Evolutionary conservation across 1,139 yeast species (phyloP).

Genomic region (Debaryomyces sp.): DNA sequence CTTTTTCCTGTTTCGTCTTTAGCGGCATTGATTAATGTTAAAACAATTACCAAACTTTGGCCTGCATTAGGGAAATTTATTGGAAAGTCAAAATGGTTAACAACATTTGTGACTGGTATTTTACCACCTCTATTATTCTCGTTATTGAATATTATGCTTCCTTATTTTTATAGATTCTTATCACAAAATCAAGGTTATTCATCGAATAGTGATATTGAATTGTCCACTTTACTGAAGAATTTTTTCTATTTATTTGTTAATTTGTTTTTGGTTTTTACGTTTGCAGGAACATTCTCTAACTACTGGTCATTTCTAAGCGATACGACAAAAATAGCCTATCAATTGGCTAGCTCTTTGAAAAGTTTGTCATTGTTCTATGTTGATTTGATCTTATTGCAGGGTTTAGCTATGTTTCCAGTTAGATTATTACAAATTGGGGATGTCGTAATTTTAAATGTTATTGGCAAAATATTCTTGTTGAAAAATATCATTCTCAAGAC

Average conservation of each 20-base stretch:
- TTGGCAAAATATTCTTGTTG: conserved; percentile 64
- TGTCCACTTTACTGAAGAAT: conserved; percentile 73
- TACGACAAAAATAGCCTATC: conserved; percentile 73
- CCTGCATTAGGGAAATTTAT: conserved; percentile 67
- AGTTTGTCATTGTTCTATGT: conserved; percentile 73
- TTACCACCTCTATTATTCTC: conserved; percentile 78
- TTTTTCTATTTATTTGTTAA: conserved; percentile 79
- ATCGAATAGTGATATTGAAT: conserved; percentile 75
- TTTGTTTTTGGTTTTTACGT: conserved; percentile 74
- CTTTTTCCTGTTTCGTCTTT: conserved; percentile 73
- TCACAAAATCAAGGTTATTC: conserved; percentile 72
- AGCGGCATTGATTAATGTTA: conserved; percentile 71
- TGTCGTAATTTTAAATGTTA: conserved; percentile 45
- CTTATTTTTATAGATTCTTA: conserved; percentile 68
- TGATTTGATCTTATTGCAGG: conserved; percentile 73
- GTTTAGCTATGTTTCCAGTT: conserved; percentile 78
- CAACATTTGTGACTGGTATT: conserved; percentile 71
- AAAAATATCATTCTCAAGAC: conserved; percentile 50
- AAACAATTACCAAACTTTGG: conserved; percentile 73
- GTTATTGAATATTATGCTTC: conserved; percentile 64
- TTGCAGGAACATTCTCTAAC: conserved; percentile 79
- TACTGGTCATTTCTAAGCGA: conserved; percentile 78
- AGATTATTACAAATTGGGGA: conserved; percentile 61
- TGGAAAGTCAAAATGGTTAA: conserved; percentile 65
- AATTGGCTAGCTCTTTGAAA: conserved; percentile 69